Evolutionary conservation across 1,284 basidiomycete genomes (phyloP).

Genomic region (Trichosporon inkin): DNA sequence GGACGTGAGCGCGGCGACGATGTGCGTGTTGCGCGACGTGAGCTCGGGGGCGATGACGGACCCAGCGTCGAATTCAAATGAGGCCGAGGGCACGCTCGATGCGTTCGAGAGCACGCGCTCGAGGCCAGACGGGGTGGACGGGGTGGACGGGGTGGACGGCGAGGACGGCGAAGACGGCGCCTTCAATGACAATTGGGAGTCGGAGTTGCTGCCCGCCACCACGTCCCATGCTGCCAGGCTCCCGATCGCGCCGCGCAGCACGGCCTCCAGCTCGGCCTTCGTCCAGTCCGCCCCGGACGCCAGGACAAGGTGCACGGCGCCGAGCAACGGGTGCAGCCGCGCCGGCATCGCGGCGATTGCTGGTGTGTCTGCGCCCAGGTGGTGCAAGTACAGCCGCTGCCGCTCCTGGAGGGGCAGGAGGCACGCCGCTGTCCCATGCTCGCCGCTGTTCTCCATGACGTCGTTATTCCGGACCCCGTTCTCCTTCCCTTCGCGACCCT

Average conservation of each 20-base stretch:
- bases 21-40: constrained; percentile 62
- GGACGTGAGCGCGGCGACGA: constrained; percentile 63
- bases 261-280: constrained; percentile 60
- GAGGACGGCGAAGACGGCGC: too few species aligned
- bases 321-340: constrained; percentile 35
- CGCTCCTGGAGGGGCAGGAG: constrained; percentile 57
- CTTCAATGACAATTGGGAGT: neutral
- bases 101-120: constrained; percentile 16
- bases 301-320: constrained; percentile 46
- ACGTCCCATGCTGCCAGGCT: constrained; percentile 27
- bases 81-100: neutral
- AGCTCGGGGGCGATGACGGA: constrained; percentile 20
- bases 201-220: neutral
- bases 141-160: too few species aligned
- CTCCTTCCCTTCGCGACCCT: neutral
- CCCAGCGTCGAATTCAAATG: constrained; percentile 11
- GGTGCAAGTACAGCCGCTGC: constrained; percentile 58
- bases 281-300: constrained; percentile 57
- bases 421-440: constrained; percentile 31
- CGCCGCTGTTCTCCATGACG: neutral
- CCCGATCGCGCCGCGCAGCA: constrained; percentile 55
- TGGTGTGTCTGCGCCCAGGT: constrained; percentile 58
- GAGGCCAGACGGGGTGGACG: neutral
- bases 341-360: constrained; percentile 49
- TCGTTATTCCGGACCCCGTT: neutral